Evolutionary conservation across 2,329 filamentous ascomycete species (phyloP).

Genomic region (Phialocephala subalpina): DNA sequence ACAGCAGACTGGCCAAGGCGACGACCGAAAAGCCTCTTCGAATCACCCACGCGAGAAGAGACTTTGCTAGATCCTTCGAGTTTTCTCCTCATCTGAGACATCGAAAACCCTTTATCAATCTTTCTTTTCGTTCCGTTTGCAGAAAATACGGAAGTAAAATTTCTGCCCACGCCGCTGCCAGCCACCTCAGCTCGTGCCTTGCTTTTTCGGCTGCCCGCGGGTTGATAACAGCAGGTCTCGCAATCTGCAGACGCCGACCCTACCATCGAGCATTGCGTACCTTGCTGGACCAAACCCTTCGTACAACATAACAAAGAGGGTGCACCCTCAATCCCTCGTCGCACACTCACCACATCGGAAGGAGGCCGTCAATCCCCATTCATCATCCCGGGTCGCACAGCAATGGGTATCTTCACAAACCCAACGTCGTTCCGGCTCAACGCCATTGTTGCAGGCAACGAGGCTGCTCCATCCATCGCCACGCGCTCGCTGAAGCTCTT

Average conservation of each 20-base stretch:
- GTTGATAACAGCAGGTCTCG: conserved; percentile 13
- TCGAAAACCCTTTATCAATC: not conserved
- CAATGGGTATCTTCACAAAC: conserved; percentile 53
- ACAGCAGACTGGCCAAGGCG: conserved; percentile 19
- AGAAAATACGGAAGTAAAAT: not conserved
- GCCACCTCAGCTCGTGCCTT: conserved; percentile 11
- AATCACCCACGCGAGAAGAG: not conserved
- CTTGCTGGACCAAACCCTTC: not conserved
- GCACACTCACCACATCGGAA: conserved; percentile 23
- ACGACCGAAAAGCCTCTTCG: conserved; percentile 3
- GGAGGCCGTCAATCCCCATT: conserved; percentile 34
- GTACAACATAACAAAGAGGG: conserved; percentile 7
- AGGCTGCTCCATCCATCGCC: conserved; percentile 35
- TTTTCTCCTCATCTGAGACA: not conserved
- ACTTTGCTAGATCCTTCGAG: not conserved
- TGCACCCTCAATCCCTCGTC: not conserved
- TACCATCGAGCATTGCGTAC: not conserved
- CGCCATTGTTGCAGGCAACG: conserved; percentile 46
- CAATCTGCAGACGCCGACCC: not conserved
- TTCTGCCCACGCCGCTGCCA: not conserved
- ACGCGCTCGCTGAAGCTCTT: conserved; percentile 35
- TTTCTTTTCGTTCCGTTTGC: not conserved
- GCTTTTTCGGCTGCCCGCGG: conserved; percentile 15
- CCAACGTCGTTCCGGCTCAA: conserved; percentile 56
- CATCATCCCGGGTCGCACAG: conserved; percentile 15